These are phyloP conservation scores for Lactuca saligna DNA, from an alignment of 129 eudicot species.

Conservation along the genomic window DNA sequence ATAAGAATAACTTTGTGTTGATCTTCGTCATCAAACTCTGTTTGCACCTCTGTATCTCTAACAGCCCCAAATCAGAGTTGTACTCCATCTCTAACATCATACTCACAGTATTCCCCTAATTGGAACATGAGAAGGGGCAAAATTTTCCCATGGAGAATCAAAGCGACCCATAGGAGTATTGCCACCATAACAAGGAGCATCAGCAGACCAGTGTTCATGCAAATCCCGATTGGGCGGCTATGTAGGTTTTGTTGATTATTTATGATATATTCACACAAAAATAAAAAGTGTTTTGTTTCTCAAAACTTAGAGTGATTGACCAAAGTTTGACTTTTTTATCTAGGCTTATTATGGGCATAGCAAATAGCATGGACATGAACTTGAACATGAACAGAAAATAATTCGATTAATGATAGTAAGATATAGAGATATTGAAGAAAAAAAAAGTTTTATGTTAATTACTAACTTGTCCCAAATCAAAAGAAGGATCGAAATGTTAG, in stretches of 20 bases:
- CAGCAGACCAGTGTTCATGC: constrained; percentile 67
- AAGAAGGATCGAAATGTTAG: too few relatives aligned
- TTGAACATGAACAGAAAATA: too few relatives aligned
- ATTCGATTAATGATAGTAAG: too few relatives aligned
- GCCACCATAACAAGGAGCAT: constrained; percentile 34
- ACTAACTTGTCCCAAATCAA: too few relatives aligned
- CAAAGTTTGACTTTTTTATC: constrained; percentile 1
- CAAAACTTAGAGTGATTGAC: constrained; percentile 3
- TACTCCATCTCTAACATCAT: constrained; percentile 23
- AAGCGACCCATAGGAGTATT: too few relatives aligned
- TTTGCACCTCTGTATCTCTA: constrained; percentile 66
- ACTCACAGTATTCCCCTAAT: constrained; percentile 65
- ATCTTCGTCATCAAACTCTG: constrained; percentile 70
- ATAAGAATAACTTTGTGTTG: constrained; percentile 61
- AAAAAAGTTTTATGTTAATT: too few relatives aligned
- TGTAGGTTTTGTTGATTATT: constrained; percentile 60
- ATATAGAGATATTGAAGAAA: too few relatives aligned
- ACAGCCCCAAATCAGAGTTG: constrained; percentile 72
- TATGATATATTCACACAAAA: background rate
- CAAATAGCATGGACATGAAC: constrained; percentile 48
- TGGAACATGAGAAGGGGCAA: constrained; percentile 88
- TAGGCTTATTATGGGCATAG: constrained; percentile 98
- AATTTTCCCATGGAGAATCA: constrained; percentile 90
- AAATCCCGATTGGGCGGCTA: constrained; percentile 95
- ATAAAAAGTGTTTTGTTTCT: background rate